phyloP scores from a whole-genome alignment of 2,329 filamentous ascomycete genomes.

The Xylariaceae sp. region DNA sequence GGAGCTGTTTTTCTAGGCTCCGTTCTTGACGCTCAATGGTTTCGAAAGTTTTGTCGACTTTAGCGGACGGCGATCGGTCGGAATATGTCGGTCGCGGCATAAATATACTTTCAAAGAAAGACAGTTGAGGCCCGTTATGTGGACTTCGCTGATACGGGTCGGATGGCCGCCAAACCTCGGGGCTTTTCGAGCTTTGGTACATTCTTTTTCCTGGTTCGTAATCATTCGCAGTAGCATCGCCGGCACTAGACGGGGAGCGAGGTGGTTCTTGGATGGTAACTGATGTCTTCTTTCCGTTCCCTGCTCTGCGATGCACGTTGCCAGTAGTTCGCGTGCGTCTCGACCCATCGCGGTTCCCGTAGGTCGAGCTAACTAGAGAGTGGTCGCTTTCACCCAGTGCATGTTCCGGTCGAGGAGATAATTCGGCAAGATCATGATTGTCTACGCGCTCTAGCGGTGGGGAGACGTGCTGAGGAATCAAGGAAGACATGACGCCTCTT shows the following conservation, averaged over 20 bases:
- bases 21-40: slow-evolving; percentile 42
- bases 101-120: slow-evolving; percentile 29
- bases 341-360: not conserved
- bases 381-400: slow-evolving; percentile 19
- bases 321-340: not conserved
- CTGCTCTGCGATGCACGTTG: slow-evolving; percentile 1
- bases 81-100: slow-evolving; percentile 16
- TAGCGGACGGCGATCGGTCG: slow-evolving; percentile 15
- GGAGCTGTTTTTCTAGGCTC: slow-evolving; percentile 54
- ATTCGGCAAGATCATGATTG: slow-evolving; percentile 29
- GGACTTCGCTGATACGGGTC: slow-evolving; percentile 11
- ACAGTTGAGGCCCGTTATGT: slow-evolving; percentile 13
- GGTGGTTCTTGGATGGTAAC: slow-evolving; percentile 17
- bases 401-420: slow-evolving; percentile 29
- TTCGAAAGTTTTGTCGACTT: slow-evolving; percentile 29
- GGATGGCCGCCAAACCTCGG: slow-evolving; percentile 19
- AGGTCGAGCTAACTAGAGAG: not conserved
- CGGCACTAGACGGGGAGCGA: slow-evolving; percentile 9
- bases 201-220: slow-evolving; percentile 6
- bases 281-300: slow-evolving; percentile 18
- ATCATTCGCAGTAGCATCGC: slow-evolving; percentile 7
- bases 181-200: slow-evolving; percentile 6
- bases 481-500: slow-evolving; percentile 21
- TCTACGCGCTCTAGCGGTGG: slow-evolving; percentile 17
- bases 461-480: slow-evolving; percentile 20